Percentiles rank a stretch among this genome's conserved stretches.
Evolutionary conservation across 129 eudicot species (phyloP).

Genomic region (Erigeron canadensis): DNA sequence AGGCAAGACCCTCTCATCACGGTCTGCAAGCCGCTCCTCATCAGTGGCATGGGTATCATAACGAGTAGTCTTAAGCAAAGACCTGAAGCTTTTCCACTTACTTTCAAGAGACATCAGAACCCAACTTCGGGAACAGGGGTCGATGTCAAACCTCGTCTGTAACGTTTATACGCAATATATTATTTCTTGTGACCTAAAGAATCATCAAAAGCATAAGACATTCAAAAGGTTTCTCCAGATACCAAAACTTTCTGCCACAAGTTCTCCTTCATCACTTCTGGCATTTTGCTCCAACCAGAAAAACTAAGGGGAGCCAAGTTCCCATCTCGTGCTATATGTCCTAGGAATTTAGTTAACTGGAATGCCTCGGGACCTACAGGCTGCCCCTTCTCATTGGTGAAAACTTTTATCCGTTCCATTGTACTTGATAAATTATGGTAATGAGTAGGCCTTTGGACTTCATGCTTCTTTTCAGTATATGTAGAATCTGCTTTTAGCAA

Average conservation of each 20-base stretch:
- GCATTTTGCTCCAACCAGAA: constrained; percentile 53
- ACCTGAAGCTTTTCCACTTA: constrained; percentile 58
- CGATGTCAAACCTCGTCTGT: constrained; percentile 53
- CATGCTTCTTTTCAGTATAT: constrained; percentile 23
- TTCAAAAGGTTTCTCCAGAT: neutral
- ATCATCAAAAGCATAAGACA: neutral
- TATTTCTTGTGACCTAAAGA: neutral
- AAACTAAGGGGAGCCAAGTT: constrained; percentile 50
- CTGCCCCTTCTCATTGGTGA: constrained; percentile 44
- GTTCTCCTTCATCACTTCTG: constrained; percentile 50
- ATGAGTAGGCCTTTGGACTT: constrained; percentile 36
- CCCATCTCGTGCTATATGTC: constrained; percentile 56
- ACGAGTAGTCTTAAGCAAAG: constrained; percentile 40
- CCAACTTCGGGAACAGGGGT: constrained; percentile 48
- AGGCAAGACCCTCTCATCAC: constrained; percentile 58
- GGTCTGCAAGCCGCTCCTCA: constrained; percentile 53
- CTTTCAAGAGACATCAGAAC: constrained; percentile 49
- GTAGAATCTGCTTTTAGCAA: constrained; percentile 30
- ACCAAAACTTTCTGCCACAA: constrained; percentile 71
- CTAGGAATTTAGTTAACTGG: constrained; percentile 45
- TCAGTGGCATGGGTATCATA: constrained; percentile 44
- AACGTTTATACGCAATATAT: neutral
- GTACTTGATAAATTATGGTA: constrained; percentile 33
- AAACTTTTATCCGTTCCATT: constrained; percentile 34
- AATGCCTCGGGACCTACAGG: constrained; percentile 54